Evolutionary conservation across 2,329 filamentous ascomycete genomes (phyloP), one percentile per base, ranked within the genome.

Genomic region (Chaetomium strumarium): DNA sequence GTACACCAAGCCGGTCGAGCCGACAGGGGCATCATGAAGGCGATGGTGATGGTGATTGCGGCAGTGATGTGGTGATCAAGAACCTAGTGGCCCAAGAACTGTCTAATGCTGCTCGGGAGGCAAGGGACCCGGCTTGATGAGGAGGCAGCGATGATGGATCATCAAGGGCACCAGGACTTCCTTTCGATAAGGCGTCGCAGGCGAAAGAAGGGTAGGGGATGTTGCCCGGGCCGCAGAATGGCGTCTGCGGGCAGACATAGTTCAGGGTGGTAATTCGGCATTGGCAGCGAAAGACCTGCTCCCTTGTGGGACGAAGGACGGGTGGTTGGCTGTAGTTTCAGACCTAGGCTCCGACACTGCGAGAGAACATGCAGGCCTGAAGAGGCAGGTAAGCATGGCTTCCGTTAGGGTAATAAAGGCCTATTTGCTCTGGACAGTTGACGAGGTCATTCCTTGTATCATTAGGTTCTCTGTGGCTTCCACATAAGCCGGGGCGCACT

Each of bases 1-100:
- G 46, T 92, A 88, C 69, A 88, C 87, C 63, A 91, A 90, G 74
- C 85, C 84, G 37, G 81, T 84, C 51, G 78, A 83, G 61, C 77
- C 81, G 33, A 73, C 75, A 46, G 73, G 71, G 17, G 68, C 72
- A 48, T 75, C 77, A 64, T 81, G 72, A 75, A 20, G 33, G 5
- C 12, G 2, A 14, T 10, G 5, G 24, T 14, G 38, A 11, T 12
- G 36, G 37, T 2, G 39, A 6, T 37, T 46, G 17, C 37, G 33
- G 31, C 19, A 9, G 6, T 24, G 31, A 47, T 19, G 17, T 11
- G 33, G n/a, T 14, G 34, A n/a, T n/a, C 7, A 14, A 34, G 13
- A 14, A 34, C 9, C 33, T 14, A 34, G 33, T 10, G 5, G 12
- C 33, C 5, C 5, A 14, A 34, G 33, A 12, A 5, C 9, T 4